phyloP scores from a whole-genome alignment of 1,284 basidiomycete genomes.

The Abortiporus biennis region DNA sequence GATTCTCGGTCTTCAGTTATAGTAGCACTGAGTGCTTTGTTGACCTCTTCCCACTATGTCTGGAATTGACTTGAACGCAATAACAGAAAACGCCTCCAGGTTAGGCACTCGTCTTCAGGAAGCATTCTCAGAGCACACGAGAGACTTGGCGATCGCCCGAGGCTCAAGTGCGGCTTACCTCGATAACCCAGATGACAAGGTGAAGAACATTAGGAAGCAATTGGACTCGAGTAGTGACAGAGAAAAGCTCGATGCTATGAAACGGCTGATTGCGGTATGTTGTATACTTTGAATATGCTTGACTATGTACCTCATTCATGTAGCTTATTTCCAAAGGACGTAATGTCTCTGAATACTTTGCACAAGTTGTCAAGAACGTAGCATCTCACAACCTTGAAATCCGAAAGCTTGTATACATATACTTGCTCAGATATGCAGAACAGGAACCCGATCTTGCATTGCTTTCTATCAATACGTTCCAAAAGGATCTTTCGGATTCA shows the following conservation, averaged over 20 bases:
- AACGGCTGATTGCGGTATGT: slow-evolving; percentile 84
- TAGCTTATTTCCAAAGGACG: slow-evolving; percentile 91
- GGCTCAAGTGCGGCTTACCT: slow-evolving; percentile 54
- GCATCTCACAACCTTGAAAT: slow-evolving; percentile 89
- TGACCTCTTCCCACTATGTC: no score
- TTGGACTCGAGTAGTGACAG: slow-evolving; percentile 82
- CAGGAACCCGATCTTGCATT: slow-evolving; percentile 92
- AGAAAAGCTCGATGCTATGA: slow-evolving; percentile 92
- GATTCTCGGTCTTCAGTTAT: no score
- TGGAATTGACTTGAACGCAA: slow-evolving; percentile 55
- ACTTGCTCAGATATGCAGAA: slow-evolving; percentile 89
- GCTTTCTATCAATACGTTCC: slow-evolving; percentile 97
- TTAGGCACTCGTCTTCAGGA: slow-evolving; percentile 77
- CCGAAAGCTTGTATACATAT: slow-evolving; percentile 96
- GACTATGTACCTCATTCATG: slow-evolving; percentile 4
- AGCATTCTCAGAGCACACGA: slow-evolving; percentile 70
- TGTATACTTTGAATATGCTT: background rate
- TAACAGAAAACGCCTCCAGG: slow-evolving; percentile 75
- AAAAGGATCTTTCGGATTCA: slow-evolving; percentile 90
- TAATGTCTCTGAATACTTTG: slow-evolving; percentile 89
- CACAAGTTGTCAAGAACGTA: slow-evolving; percentile 92
- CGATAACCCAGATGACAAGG: slow-evolving; percentile 67
- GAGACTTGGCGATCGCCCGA: slow-evolving; percentile 56
- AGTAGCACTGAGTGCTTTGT: no score
- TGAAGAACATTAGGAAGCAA: slow-evolving; percentile 75